These are phyloP conservation scores for Lactarius deliciosus DNA, from an alignment of 768 basidiomycete genomes.

Conservation along the genomic window DNA sequence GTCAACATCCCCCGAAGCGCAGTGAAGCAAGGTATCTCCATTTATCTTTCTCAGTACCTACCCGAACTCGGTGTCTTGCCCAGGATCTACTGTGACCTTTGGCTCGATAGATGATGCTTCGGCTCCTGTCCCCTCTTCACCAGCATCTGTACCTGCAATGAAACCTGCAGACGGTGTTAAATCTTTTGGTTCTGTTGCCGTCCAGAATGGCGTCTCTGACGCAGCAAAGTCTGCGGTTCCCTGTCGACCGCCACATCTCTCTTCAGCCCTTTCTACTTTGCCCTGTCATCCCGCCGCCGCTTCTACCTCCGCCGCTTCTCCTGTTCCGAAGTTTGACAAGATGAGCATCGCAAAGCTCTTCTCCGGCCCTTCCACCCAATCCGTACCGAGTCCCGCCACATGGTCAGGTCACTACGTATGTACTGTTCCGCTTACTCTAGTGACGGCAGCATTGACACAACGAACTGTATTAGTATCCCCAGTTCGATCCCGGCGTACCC, in stretches of 20 bases:
- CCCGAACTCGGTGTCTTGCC: conserved; percentile 20
- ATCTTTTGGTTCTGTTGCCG: conserved; percentile 73
- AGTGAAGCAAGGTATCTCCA: conserved; percentile 59
- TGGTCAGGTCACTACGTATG: conserved; percentile 62
- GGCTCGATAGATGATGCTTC: conserved; percentile 84
- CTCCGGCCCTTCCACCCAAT: conserved; percentile 43
- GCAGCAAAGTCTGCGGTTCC: conserved; percentile 23
- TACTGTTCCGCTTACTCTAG: conserved; percentile 2
- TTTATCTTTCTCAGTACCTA: not conserved
- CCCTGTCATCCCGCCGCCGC: conserved; percentile 30
- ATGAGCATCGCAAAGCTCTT: conserved; percentile 62
- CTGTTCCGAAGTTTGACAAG: conserved; percentile 40
- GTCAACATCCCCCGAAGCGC: conserved; percentile 69
- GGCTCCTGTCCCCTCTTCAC: conserved; percentile 80
- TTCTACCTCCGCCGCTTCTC: conserved; percentile 28
- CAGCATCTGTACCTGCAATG: conserved; percentile 60
- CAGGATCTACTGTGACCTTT: conserved; percentile 76
- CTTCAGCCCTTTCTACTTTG: conserved; percentile 37
- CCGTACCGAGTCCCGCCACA: conserved; percentile 28
- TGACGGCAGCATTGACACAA: conserved; percentile 13
- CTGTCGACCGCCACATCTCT: conserved; percentile 28
- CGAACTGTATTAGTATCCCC: conserved; percentile 36
- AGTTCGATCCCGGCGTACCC: conserved; percentile 40
- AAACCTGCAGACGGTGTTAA: conserved; percentile 68
- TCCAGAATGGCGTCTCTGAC: conserved; percentile 44